Percentiles rank a stretch among this genome's conserved stretches.
phyloP scores from a whole-genome alignment of 2,329 filamentous ascomycete genomes.

The Pseudogymnoascus sp. region DNA sequence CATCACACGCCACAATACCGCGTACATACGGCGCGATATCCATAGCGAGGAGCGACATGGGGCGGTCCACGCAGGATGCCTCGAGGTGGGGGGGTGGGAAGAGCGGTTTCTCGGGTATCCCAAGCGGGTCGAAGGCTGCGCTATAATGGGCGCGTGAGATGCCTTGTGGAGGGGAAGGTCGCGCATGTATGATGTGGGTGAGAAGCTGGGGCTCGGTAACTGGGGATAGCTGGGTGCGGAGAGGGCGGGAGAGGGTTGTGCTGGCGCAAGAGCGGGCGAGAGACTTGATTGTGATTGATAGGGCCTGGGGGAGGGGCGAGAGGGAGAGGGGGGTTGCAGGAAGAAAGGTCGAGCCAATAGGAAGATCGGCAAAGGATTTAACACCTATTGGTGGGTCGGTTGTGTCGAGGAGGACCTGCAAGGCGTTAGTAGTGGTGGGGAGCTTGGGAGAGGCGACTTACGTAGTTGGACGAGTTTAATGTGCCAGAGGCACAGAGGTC shows the following conservation, averaged over 20 bases:
- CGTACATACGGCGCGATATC: slow-evolving; percentile 91
- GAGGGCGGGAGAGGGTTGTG: not conserved
- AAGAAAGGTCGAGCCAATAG: not conserved
- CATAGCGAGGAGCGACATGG: slow-evolving; percentile 53
- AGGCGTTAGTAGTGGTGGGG: not conserved
- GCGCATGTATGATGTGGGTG: not conserved
- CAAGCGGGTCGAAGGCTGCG: slow-evolving; percentile 53
- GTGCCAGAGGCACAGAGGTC: slow-evolving; percentile 43
- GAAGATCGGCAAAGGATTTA: not conserved
- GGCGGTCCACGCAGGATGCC: slow-evolving; percentile 70
- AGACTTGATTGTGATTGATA: not conserved
- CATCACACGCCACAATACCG: slow-evolving; percentile 70
- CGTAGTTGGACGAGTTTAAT: not conserved
- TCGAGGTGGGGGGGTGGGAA: slow-evolving; percentile 38
- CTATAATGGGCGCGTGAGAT: slow-evolving; percentile 46
- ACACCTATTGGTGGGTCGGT: not conserved
- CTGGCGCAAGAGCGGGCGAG: not conserved
- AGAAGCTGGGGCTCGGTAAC: not conserved
- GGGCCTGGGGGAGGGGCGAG: not conserved
- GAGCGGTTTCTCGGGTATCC: slow-evolving; percentile 38
- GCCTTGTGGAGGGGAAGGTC: not conserved
- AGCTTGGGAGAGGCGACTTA: not conserved
- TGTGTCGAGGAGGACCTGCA: not conserved
- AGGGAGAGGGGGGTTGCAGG: not conserved
- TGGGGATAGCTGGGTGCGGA: not conserved